These are phyloP conservation scores for Furcasterigmium sp. DNA, from an alignment of 2,329 filamentous ascomycete species.

Conservation along the genomic window DNA sequence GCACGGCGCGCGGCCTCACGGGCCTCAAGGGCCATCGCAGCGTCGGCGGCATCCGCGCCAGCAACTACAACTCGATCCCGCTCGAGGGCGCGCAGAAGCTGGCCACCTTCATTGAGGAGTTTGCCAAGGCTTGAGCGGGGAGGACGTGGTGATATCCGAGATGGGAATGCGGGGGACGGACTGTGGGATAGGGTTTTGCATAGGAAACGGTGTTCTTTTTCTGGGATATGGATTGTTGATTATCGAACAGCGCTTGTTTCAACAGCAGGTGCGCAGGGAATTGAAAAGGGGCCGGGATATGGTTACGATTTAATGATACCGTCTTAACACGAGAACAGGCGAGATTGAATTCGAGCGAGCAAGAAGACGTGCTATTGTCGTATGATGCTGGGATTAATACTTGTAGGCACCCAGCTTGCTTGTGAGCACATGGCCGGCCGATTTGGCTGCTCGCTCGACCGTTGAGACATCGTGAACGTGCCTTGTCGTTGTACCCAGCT, in stretches of 20 bases:
- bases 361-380: too few relatives aligned
- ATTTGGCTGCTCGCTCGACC: too few relatives aligned
- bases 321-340: constrained; percentile 1
- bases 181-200: background rate
- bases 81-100: constrained; percentile 63
- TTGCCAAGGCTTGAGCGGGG: constrained; percentile 33
- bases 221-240: too few relatives aligned
- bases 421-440: too few relatives aligned
- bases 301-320: background rate
- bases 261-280: background rate
- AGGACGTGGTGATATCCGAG: background rate
- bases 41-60: constrained; percentile 79
- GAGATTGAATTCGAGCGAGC: too few relatives aligned
- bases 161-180: background rate
- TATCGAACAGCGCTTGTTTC: background rate
- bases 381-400: too few relatives aligned
- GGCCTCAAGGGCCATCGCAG: constrained; percentile 86
- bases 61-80: constrained; percentile 84
- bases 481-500: too few relatives aligned
- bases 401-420: too few relatives aligned
- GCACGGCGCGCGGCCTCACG: constrained; percentile 61
- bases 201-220: background rate
- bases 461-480: too few relatives aligned
- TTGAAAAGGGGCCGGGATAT: background rate
- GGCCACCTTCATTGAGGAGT: constrained; percentile 53